Evolutionary conservation across 495 filamentous ascomycete genomes (phyloP), one percentile per base, ranked within the genome.

Genomic region (Astrothelium subdiscretum): DNA sequence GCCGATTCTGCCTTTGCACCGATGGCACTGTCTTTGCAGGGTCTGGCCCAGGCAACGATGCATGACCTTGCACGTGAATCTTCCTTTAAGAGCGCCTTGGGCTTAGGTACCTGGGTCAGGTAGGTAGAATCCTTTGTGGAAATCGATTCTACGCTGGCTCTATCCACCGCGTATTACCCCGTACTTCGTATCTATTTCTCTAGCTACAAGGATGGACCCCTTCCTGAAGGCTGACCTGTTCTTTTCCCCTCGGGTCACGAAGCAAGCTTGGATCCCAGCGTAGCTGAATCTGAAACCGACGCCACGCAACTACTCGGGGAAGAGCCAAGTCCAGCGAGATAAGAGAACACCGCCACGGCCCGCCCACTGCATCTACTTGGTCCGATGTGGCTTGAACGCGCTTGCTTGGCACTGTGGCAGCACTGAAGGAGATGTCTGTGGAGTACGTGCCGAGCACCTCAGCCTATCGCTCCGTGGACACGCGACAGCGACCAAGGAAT

Each of bases 241-340:
- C 48, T 15, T 8, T 10, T 48, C n/a, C 29, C 22, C 48, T 26
- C 12, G 20, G 48, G 8, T 29, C 22, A 20, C 29, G 22, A 54
- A 27, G 48, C 5, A 15, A 10, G 12, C 24, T n/a, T 15, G 5
- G 22, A 54, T 26, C 48, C 48, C 24, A 54, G 48, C 48, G 10
- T 54, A 54, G 48, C 48, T 54, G 48, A 54, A 54, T 54, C 48
- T 54, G 48, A 54, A 54, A 54, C 48, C 48, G 15, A 54, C 48
- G 48, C 48, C 48, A 54, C 48, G 48, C 48, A 54, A 29, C 48
- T 12, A 54, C 48, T 29, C 24, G 15, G 35, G 35, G 35, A 38
- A 15, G 35, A 6, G 20, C 43, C 15, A 5, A 5, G 29, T 26
- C 6, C 6, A 27, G 48, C 22, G 24, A 54, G 48, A 54, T 54